Conservation (phyloP, 805 yeast species). For the Yamadazyma laniorum region DNA sequence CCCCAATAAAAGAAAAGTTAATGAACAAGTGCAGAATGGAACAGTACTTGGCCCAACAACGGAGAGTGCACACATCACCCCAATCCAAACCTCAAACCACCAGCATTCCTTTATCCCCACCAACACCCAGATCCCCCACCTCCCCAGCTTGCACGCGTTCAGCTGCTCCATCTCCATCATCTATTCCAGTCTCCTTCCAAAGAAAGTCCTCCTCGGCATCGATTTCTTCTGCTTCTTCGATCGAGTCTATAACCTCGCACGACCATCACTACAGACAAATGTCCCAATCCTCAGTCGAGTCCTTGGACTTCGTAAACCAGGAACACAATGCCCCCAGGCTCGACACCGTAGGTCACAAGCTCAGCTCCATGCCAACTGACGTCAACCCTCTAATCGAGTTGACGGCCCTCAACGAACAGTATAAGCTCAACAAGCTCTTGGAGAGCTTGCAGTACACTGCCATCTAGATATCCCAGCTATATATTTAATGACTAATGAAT, state of each 20-base stretch:
- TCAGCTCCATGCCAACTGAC: constrained; percentile 2
- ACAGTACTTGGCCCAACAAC: constrained; percentile 13
- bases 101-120: not conserved
- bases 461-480: no score
- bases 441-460: constrained; percentile 12
- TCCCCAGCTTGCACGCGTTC: constrained; percentile 2
- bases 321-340: not conserved
- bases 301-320: constrained; percentile 1
- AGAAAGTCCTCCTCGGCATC: constrained; percentile 9
- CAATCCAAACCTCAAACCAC: constrained; percentile 1
- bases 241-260: not conserved
- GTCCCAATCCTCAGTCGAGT: constrained; percentile 18
- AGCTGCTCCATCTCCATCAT: constrained; percentile 2
- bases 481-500: constrained; percentile 6
- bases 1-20: constrained; percentile 48
- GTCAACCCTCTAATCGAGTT: constrained; percentile 36
- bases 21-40: constrained; percentile 34
- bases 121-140: not conserved
- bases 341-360: not conserved
- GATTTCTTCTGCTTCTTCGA: constrained; percentile 6
- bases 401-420: constrained; percentile 35
- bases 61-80: constrained; percentile 6
- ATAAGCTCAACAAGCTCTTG: constrained; percentile 28
- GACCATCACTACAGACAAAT: constrained; percentile 17
- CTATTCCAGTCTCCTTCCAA: not conserved